Base-by-base conservation (phyloP, 2,329 filamentous ascomycete genomes). In the Penicillium thymicola region DNA sequence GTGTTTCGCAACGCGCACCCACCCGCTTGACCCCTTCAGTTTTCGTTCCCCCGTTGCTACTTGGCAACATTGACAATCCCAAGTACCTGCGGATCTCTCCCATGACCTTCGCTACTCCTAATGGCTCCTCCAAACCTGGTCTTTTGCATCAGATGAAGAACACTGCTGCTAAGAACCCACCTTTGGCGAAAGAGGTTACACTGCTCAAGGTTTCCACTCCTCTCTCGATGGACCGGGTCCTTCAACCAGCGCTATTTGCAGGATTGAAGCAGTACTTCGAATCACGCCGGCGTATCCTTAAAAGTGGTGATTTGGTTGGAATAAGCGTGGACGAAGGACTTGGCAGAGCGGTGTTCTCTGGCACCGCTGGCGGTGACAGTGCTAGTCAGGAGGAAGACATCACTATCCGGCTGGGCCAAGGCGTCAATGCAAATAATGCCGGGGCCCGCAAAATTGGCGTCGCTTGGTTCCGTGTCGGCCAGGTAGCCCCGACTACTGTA, bases 381-480 rank as follows among this genome's bases (percentile, higher is more conserved):
- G 83, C 82, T 11, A 79, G 82, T 3, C 85, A 86, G 45, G 86
- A 93, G 32, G 90, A 96, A 56, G 92, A 96, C 64, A 77, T 83
- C 30, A 82, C 68, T 40, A 63, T 68, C 55, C 73, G 76, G 60
- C 65, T 80, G 63, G 64, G 70, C 43, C 66, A 76, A 34, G 61
- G 62, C n/a, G 34, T 66, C 16, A 58, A 70, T 62, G 18, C 62
- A 57, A 34, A 64, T 37, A 53, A 65, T 25, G 44, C 66, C 46
- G 61, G 61, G 25, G 61, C 78, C 76, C 63, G 85, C 82, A 72
- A 83, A 80, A 66, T 75, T 32, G 75, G 74, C 30, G 89, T 96
- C 21, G 92, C 90, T 8, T 99, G 94, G 94, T 97, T 97, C 79
- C 90, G 87, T 62, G 89, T 99, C 40, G 88, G 89, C 38, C 89